Conservation (phyloP, 345 rosid species). For the Carallia pectinifolia region DNA sequence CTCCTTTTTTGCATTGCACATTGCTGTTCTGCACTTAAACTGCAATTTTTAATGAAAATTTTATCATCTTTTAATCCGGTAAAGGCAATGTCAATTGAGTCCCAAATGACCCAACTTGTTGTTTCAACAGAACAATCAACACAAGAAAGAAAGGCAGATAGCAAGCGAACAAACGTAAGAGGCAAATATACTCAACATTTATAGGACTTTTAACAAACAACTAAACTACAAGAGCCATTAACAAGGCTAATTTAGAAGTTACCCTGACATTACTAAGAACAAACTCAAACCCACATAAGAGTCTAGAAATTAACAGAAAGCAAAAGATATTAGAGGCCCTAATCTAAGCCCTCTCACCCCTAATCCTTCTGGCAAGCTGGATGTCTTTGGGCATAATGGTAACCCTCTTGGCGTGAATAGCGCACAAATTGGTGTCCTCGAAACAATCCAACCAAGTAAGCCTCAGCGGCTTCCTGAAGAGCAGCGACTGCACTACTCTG, state of each 20-base stretch:
- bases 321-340: neutral
- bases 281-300: neutral
- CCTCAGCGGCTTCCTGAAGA: neutral
- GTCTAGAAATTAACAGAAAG: neutral
- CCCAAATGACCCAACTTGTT: too few relatives aligned
- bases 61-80: too few relatives aligned
- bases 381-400: neutral
- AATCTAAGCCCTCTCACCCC: neutral
- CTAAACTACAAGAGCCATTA: neutral
- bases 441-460: neutral
- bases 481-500: slow-evolving; percentile 17
- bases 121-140: too few relatives aligned
- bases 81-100: too few relatives aligned
- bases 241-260: neutral
- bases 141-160: neutral
- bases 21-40: too few relatives aligned
- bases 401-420: neutral
- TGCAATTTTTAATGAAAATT: too few relatives aligned
- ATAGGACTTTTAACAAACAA: slow-evolving; percentile 9
- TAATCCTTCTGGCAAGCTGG: neutral
- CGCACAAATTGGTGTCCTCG: neutral
- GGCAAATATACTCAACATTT: neutral
- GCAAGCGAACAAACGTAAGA: neutral
- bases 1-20: too few relatives aligned
- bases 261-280: neutral